These are phyloP conservation scores for Penicillium freii DNA, from an alignment of 2,329 filamentous ascomycete species.

Conservation along the genomic window DNA sequence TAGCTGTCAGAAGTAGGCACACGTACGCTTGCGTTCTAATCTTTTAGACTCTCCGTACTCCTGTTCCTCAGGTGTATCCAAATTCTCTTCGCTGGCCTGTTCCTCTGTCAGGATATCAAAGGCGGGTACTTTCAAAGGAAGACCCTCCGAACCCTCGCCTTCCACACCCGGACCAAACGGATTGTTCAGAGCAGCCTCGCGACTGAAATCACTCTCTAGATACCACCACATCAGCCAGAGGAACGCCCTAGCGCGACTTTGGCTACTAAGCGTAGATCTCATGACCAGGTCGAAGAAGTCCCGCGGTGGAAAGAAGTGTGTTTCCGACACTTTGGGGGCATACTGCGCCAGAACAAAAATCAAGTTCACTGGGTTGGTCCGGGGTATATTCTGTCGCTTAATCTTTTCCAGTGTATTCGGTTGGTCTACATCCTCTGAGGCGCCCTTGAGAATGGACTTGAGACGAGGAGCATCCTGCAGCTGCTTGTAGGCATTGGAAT, in stretches of 20 bases:
- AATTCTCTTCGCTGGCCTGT: conserved; percentile 51
- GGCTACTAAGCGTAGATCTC: conserved; percentile 77
- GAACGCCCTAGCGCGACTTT: conserved; percentile 81
- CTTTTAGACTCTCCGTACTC: conserved; percentile 51
- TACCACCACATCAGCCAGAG: conserved; percentile 99
- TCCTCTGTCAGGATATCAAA: conserved; percentile 50
- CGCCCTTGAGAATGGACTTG: conserved; percentile 96
- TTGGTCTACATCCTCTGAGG: conserved; percentile 85
- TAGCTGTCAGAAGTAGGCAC: background rate
- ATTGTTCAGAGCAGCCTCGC: conserved; percentile 82
- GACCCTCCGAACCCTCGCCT: conserved; percentile 42
- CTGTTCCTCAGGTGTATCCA: conserved; percentile 50
- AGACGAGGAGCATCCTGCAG: conserved; percentile 92
- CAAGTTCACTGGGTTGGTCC: conserved; percentile 95
- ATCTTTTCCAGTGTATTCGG: conserved; percentile 82
- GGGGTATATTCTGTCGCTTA: conserved; percentile 63
- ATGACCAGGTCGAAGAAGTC: conserved; percentile 98
- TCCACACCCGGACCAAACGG: conserved; percentile 68
- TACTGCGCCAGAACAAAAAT: conserved; percentile 92
- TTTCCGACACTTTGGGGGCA: conserved; percentile 85
- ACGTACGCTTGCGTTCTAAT: conserved; percentile 48
- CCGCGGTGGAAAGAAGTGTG: conserved; percentile 78
- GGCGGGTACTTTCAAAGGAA: conserved; percentile 49
- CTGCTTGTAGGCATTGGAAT: conserved; percentile 95
- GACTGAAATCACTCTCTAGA: conserved; percentile 89